These are phyloP conservation scores for Perkinsus chesapeaki DNA, from an alignment of 169 alveolate genomes.

Conservation along the genomic window DNA sequence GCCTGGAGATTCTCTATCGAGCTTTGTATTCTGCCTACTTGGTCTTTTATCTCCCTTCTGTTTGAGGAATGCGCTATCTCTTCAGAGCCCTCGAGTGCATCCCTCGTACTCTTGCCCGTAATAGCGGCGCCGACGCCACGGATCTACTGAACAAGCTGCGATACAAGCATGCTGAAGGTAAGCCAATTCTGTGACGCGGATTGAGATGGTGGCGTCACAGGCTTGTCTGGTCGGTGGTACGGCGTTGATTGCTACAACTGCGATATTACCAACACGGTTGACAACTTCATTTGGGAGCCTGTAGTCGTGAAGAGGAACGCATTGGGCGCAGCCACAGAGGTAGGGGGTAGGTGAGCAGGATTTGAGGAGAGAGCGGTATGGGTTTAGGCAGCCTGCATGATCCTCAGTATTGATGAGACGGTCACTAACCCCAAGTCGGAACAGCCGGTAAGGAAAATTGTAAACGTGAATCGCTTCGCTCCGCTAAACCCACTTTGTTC, in stretches of 20 bases:
- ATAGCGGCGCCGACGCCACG: slow-evolving; percentile 90
- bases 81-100: slow-evolving; percentile 87
- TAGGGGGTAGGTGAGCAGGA: not conserved
- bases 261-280: slow-evolving; percentile 62
- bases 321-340: slow-evolving; percentile 89
- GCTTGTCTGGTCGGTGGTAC: slow-evolving; percentile 53
- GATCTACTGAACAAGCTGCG: slow-evolving; percentile 85
- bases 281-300: slow-evolving; percentile 91
- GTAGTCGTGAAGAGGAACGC: slow-evolving; percentile 87
- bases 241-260: slow-evolving; percentile 89
- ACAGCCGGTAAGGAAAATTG: not conserved
- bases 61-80: too few relatives aligned
- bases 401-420: slow-evolving; percentile 93
- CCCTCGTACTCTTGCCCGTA: slow-evolving; percentile 92
- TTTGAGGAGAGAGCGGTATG: not conserved
- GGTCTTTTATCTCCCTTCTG: too few relatives aligned
- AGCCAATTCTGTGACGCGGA: not conserved
- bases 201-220: not conserved
- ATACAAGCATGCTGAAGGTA: slow-evolving; percentile 67
- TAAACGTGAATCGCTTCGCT: too few relatives aligned
- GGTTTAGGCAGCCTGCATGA: slow-evolving; percentile 85
- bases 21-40: too few relatives aligned
- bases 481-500: not conserved
- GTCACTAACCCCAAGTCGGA: slow-evolving; percentile 75
- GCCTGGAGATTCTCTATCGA: too few relatives aligned